Evolutionary conservation across 2,329 filamentous ascomycete species (phyloP).

Genomic region (Epichloe brachyelytri): DNA sequence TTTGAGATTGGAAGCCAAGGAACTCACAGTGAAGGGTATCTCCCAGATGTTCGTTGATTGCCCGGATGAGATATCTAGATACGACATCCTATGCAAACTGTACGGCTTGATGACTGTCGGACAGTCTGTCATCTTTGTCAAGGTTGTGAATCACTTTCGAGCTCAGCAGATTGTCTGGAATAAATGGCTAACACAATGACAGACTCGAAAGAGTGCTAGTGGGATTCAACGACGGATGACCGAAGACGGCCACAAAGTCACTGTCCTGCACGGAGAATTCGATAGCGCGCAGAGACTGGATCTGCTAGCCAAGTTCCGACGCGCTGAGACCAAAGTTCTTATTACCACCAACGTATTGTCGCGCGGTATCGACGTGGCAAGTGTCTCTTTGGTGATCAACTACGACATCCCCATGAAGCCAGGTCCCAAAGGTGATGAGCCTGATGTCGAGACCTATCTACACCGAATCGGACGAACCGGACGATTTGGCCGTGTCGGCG

Average conservation of each 20-base stretch:
- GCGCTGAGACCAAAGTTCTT: slow-evolving; percentile 80
- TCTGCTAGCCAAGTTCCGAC: slow-evolving; percentile 77
- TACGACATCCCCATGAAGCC: slow-evolving; percentile 70
- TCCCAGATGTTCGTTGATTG: slow-evolving; percentile 98
- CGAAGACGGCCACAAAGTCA: slow-evolving; percentile 81
- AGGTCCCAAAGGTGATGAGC: slow-evolving; percentile 53
- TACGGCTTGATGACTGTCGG: slow-evolving; percentile 95
- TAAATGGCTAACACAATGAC: slow-evolving; percentile 8
- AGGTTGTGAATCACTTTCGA: slow-evolving; percentile 35
- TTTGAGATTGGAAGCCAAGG: slow-evolving; percentile 76
- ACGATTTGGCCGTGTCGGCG: slow-evolving; percentile 90
- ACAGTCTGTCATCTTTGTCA: slow-evolving; percentile 96
- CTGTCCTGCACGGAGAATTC: slow-evolving; percentile 75
- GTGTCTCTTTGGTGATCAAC: slow-evolving; percentile 95
- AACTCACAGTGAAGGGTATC: slow-evolving; percentile 92
- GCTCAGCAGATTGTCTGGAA: not conserved
- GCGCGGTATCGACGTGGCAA: slow-evolving; percentile 85
- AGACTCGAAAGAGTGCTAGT: slow-evolving; percentile 76
- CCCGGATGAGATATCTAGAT: slow-evolving; percentile 68
- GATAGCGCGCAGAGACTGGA: slow-evolving; percentile 73
- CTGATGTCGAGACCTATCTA: slow-evolving; percentile 90
- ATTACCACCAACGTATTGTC: slow-evolving; percentile 96
- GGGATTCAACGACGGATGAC: slow-evolving; percentile 80
- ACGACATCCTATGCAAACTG: slow-evolving; percentile 76
- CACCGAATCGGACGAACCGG: slow-evolving; percentile 96